These are phyloP conservation scores for Venturia oleaginea DNA, from an alignment of 2,329 filamentous ascomycete genomes.

Conservation along the genomic window DNA sequence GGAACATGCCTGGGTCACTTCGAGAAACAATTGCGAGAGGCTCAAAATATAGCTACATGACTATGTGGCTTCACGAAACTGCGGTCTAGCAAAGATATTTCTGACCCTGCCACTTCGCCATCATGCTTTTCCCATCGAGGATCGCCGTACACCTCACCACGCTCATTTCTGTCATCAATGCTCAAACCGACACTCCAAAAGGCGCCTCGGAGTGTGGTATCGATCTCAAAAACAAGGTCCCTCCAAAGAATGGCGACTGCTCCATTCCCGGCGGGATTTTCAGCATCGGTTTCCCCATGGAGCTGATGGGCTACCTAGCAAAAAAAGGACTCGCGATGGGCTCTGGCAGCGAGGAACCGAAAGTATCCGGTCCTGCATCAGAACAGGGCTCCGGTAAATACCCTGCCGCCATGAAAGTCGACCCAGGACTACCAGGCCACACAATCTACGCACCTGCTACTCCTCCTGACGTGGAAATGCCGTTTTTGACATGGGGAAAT, in stretches of 20 bases:
- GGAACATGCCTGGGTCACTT: not conserved
- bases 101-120: not conserved
- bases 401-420: not conserved
- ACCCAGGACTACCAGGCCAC: constrained; percentile 9
- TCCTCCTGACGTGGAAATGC: constrained; percentile 13
- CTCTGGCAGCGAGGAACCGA: constrained; percentile 2
- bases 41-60: not conserved
- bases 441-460: constrained; percentile 13
- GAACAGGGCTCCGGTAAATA: constrained; percentile 10
- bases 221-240: not conserved
- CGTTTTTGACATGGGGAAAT: constrained; percentile 13
- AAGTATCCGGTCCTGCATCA: not conserved
- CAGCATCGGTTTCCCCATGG: not conserved
- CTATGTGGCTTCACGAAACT: not conserved
- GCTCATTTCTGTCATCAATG: not conserved
- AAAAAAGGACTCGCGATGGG: not conserved
- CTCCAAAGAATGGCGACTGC: not conserved
- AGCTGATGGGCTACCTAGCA: not conserved
- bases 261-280: constrained; percentile 1
- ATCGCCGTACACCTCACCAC: not conserved
- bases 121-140: not conserved
- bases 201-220: not conserved
- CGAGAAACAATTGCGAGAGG: not conserved
- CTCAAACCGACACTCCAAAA: not conserved
- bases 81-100: not conserved